Evolutionary conservation across 306 rosid genomes (phyloP), one percentile per base, ranked within the genome.

Genomic region (Lupinus albus): DNA sequence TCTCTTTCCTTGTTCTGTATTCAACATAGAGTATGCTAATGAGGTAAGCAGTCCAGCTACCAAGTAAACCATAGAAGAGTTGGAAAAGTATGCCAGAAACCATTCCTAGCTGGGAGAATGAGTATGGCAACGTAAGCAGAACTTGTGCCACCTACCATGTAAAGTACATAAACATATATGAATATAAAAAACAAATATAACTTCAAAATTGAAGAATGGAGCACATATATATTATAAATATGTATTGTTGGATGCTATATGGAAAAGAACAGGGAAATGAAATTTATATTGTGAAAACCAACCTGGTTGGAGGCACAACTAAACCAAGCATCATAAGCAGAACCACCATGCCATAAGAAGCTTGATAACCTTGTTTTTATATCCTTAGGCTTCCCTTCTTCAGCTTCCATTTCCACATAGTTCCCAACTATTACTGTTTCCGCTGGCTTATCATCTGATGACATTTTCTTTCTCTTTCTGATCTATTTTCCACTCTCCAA

Each of bases 221-320:
- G 30, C 30, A 25, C 30, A 25, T 25, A 2, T 25, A 25, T 25
- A 25, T 25, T 25, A 25, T 25, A 25, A 25, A 25, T 25, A 25
- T 25, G 30, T 25, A 25, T 25, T 25, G 30, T 25, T 25, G 30
- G 30, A 25, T 25, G 30, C 30, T 25, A 25, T 25, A 2, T 25
- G 30, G 4, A 25, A 25, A 3, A 25, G 30, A 25, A 25, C 30
- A 25, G 0, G 30, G 30, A 25, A 1, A 25, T 25, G 30, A 25
- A 21, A 41, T 21, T 39, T 53, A 53, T 54, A 46, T 41, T 54
- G 5, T 28, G 12, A 41, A 41, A 25, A 39, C 21, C 0, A 14
- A 89, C 99, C 96, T 93, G 99, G 79, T 93, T 93, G 51, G 99
- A 93, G 61, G 99, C 96, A 65, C 99, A 93, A 78, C 97, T 93